Evolutionary conservation across 202 grass and related monocot genomes (phyloP).

Genomic region (Dendrocalamus latiflorus): DNA sequence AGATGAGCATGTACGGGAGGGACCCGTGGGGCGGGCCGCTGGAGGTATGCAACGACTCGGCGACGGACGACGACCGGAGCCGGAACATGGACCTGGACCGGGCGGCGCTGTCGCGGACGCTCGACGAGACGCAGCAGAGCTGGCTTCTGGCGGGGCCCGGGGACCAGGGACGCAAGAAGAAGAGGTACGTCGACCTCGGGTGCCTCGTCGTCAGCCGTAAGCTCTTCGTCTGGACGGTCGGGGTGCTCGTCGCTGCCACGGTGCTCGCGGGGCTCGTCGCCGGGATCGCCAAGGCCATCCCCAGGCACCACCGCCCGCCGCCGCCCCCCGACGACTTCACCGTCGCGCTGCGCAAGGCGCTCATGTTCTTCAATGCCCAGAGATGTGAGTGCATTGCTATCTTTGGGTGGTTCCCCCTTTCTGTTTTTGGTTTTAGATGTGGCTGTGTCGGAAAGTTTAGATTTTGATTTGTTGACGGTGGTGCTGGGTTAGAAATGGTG

Average conservation of each 20-base stretch:
- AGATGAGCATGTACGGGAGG: conserved; percentile 96
- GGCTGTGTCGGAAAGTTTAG: neutral
- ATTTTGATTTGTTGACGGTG: neutral
- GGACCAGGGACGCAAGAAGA: conserved; percentile 74
- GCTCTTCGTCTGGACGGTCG: conserved; percentile 76
- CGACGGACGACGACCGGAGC: conserved; percentile 94
- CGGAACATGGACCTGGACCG: conserved; percentile 83
- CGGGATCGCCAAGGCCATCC: conserved; percentile 70
- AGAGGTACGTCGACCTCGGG: conserved; percentile 88
- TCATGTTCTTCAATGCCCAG: conserved; percentile 97
- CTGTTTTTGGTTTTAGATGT: neutral
- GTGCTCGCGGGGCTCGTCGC: conserved; percentile 64
- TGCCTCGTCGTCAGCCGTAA: conserved; percentile 90
- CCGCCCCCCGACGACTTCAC: conserved; percentile 82
- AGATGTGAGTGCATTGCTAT: conserved; percentile 47
- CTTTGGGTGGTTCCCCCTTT: neutral
- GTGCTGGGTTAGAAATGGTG: neutral
- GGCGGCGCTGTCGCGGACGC: conserved; percentile 68
- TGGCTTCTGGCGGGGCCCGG: conserved; percentile 92
- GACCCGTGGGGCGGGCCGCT: conserved; percentile 95
- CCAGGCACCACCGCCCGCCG: conserved; percentile 45
- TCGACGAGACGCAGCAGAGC: conserved; percentile 98
- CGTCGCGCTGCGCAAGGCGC: conserved; percentile 78
- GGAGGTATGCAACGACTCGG: conserved; percentile 88
- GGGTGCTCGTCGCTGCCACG: conserved; percentile 49